These are phyloP conservation scores for Priceomyces carsonii DNA, from an alignment of 805 yeast species.

Conservation along the genomic window DNA sequence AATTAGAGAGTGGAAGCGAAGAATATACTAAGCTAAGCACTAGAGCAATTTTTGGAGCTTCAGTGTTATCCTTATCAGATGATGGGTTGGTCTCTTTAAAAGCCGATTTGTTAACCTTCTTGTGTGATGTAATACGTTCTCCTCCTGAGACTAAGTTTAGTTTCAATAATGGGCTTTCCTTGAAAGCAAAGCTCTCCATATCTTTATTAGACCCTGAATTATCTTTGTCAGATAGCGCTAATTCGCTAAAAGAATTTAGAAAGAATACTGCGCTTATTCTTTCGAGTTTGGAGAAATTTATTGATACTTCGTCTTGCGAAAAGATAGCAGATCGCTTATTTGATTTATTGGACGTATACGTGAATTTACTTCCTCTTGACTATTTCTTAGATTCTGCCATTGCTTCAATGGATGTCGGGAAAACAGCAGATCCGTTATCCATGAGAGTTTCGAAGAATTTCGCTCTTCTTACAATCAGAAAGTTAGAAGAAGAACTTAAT, in stretches of 20 bases:
- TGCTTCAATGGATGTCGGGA: constrained; percentile 33
- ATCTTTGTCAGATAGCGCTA: constrained; percentile 24
- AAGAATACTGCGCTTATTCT: constrained; percentile 34
- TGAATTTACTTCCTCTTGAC: constrained; percentile 73
- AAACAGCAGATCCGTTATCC: constrained; percentile 38
- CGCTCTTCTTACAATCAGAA: constrained; percentile 60
- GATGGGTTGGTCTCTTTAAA: constrained; percentile 51
- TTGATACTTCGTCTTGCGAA: constrained; percentile 14
- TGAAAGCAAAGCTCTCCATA: constrained; percentile 54
- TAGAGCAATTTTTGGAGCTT: constrained; percentile 64
- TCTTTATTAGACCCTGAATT: constrained; percentile 46
- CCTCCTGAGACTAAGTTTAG: constrained; percentile 23
- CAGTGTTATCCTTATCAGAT: constrained; percentile 50
- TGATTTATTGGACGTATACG: constrained; percentile 57
- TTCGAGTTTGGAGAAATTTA: constrained; percentile 36
- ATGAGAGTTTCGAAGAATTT: constrained; percentile 59
- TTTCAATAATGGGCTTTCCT: constrained; percentile 23
- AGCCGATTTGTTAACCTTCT: constrained; percentile 53
- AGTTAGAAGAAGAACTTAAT: constrained; percentile 67
- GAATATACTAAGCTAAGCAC: constrained; percentile 41
- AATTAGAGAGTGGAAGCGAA: constrained; percentile 39
- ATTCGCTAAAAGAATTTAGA: constrained; percentile 35
- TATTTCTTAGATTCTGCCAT: constrained; percentile 65
- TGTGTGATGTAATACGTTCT: constrained; percentile 48
- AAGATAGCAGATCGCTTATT: constrained; percentile 34